Percentiles rank a stretch among this genome's conserved stretches.
These are phyloP conservation scores for Candida tallmaniae DNA, from an alignment of 805 yeast species.

Conservation along the genomic window DNA sequence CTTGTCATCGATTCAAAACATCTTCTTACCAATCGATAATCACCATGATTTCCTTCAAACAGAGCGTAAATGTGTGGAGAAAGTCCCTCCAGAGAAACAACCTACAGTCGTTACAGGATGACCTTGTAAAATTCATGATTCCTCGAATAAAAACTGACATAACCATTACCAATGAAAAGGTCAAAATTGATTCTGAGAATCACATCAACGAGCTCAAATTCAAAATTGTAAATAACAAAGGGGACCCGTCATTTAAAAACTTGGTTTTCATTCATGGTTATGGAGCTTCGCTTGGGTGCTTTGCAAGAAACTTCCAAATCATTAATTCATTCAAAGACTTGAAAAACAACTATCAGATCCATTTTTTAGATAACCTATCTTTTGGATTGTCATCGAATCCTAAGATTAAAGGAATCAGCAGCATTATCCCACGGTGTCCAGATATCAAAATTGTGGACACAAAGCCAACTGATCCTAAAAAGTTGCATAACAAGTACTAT, in stretches of 20 bases:
- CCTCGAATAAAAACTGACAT: conserved; percentile 21
- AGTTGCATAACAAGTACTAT: conserved; percentile 35
- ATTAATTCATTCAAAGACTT: conserved; percentile 26
- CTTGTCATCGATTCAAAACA: too few species aligned
- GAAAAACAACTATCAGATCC: conserved; percentile 39
- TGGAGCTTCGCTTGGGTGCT: conserved; percentile 54
- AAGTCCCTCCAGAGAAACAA: conserved; percentile 20
- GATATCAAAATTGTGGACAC: conserved; percentile 22
- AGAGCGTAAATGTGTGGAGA: conserved; percentile 16
- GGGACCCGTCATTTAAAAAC: conserved; percentile 27
- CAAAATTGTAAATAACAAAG: conserved; percentile 22
- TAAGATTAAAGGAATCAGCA: conserved; percentile 18
- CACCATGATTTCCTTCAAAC: background rate
- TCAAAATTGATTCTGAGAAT: conserved; percentile 22
- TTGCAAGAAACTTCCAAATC: conserved; percentile 48
- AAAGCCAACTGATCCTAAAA: conserved; percentile 22
- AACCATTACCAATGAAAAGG: conserved; percentile 12
- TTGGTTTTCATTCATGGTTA: conserved; percentile 54
- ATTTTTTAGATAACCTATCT: conserved; percentile 45
- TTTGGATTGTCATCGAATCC: conserved; percentile 55
- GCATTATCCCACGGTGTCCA: conserved; percentile 17
- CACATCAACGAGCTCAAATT: conserved; percentile 33
- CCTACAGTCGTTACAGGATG: conserved; percentile 28
- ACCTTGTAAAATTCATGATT: conserved; percentile 31
- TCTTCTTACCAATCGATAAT: too few species aligned